These are phyloP conservation scores for Cystobasidium pallidum DNA, from an alignment of 1,284 basidiomycete genomes.

Conservation along the genomic window DNA sequence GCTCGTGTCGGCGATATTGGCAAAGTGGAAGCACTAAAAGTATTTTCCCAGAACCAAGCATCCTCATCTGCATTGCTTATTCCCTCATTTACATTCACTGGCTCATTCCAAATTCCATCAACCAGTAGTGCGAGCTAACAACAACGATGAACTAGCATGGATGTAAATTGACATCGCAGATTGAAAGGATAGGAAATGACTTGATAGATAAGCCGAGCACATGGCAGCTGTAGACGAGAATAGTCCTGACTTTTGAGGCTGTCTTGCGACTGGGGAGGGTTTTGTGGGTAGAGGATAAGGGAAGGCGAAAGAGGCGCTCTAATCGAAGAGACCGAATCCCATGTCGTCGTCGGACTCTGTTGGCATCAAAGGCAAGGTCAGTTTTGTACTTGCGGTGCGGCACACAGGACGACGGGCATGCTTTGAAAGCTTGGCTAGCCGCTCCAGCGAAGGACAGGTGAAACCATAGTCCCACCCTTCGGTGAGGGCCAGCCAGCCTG, in stretches of 20 bases:
- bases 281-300: conserved; percentile 2
- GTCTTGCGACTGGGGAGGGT: background rate
- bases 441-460: no score
- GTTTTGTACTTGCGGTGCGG: background rate
- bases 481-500: no score
- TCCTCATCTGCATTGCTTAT: background rate
- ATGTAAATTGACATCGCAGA: background rate
- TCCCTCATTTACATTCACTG: background rate
- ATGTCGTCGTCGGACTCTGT: conserved; percentile 81
- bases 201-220: background rate
- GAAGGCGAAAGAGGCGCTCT: conserved; percentile 56
- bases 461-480: no score
- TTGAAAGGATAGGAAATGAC: background rate
- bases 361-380: background rate
- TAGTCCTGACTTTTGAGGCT: background rate
- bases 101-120: background rate
- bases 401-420: no score
- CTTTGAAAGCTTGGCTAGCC: no score
- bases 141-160: conserved; percentile 10
- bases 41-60: background rate
- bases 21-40: no score
- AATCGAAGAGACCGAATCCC: conserved; percentile 94
- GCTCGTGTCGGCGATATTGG: no score
- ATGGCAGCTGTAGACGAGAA: background rate
- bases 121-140: no score